Conservation (phyloP, 2,329 filamentous ascomycete genomes). For the Pseudocercospora vitis region DNA sequence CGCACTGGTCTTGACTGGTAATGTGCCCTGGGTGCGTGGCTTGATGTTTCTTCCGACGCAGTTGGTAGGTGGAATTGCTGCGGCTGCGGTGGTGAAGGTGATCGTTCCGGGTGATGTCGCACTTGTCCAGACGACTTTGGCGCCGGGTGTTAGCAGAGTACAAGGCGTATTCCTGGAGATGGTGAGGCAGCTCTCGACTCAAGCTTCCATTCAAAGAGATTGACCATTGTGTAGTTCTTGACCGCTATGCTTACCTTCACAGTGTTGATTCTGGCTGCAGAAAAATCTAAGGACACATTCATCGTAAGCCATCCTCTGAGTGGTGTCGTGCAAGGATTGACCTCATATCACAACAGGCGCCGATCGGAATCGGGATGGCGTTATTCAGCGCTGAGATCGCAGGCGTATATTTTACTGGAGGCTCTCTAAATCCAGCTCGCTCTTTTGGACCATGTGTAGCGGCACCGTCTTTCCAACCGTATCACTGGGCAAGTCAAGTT, state of each 20-base stretch:
- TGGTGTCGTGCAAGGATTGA: conserved; percentile 35
- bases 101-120: conserved; percentile 35
- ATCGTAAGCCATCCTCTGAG: no score
- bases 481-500: no score
- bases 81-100: conserved; percentile 33
- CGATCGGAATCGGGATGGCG: conserved; percentile 30
- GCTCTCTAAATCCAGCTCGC: conserved; percentile 37
- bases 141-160: conserved; percentile 28
- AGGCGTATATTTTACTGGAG: conserved; percentile 37
- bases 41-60: conserved; percentile 35
- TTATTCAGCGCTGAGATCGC: conserved; percentile 26
- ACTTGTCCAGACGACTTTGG: conserved; percentile 31
- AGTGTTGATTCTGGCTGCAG: conserved; percentile 36
- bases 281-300: no score
- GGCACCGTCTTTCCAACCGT: conserved; percentile 29
- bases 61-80: conserved; percentile 35
- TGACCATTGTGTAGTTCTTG: no score
- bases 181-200: conserved; percentile 20
- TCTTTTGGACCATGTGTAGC: conserved; percentile 36
- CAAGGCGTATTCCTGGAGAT: conserved; percentile 40
- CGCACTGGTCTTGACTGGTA: conserved; percentile 32
- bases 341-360: conserved; percentile 33
- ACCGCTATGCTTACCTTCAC: no score
- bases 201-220: no score
- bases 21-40: conserved; percentile 29